These are phyloP conservation scores for Theileria parva DNA, from an alignment of 169 alveolate genomes.

Conservation along the genomic window DNA sequence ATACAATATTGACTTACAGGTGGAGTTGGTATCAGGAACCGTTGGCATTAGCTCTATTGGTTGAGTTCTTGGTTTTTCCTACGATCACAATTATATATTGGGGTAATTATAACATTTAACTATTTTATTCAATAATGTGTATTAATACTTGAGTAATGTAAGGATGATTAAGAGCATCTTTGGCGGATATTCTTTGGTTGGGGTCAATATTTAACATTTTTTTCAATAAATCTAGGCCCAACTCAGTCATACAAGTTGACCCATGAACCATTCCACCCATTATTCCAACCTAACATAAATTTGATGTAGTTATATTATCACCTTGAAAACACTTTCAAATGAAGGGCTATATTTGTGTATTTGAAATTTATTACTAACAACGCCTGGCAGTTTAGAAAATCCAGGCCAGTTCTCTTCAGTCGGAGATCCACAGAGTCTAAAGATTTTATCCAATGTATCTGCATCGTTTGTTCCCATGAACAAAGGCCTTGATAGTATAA, in stretches of 20 bases:
- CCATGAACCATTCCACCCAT: conserved; percentile 54
- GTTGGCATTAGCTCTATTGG: conserved; percentile 64
- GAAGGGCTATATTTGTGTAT: conserved; percentile 65
- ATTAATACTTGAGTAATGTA: conserved; percentile 65
- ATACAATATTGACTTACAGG: conserved; percentile 22
- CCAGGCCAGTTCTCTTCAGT: conserved; percentile 72
- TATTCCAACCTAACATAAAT: conserved; percentile 11
- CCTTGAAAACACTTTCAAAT: conserved; percentile 64
- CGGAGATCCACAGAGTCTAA: conserved; percentile 91
- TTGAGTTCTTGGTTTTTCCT: conserved; percentile 65
- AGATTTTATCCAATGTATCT: conserved; percentile 86
- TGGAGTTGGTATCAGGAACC: conserved; percentile 59
- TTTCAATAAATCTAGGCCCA: conserved; percentile 90
- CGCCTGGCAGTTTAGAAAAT: conserved; percentile 61
- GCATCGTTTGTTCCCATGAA: conserved; percentile 86
- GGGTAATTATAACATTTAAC: neutral
- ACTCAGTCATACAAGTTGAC: conserved; percentile 82
- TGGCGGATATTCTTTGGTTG: conserved; percentile 89
- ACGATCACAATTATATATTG: neutral
- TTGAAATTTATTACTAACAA: conserved; percentile 58
- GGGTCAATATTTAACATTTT: conserved; percentile 92
- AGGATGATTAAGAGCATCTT: conserved; percentile 92
- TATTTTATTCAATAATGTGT: neutral
- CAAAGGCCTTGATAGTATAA: conserved; percentile 84
- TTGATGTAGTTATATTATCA: neutral